Evolutionary conservation across 345 rosid species (phyloP).

Genomic region (Combretum micranthum): DNA sequence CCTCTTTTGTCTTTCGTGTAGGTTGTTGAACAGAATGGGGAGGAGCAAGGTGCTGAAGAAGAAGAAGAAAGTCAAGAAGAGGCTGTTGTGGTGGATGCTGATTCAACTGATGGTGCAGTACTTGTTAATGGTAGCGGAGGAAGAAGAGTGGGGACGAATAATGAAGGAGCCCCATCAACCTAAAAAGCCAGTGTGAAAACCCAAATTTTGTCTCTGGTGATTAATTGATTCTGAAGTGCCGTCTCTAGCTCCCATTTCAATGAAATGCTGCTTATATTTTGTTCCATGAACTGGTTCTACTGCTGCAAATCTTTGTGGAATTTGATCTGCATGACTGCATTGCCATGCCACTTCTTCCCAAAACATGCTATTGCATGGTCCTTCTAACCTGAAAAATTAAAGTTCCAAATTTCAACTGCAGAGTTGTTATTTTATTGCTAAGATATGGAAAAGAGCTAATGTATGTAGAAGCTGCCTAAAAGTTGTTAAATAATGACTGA

Average conservation of each 20-base stretch:
- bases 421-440: too few relatives aligned
- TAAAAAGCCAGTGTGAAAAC: constrained; percentile 76
- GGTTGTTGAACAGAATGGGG: constrained; percentile 56
- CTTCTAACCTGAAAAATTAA: too few relatives aligned
- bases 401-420: too few relatives aligned
- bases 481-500: too few relatives aligned
- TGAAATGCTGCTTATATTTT: constrained; percentile 15
- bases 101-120: constrained; percentile 84
- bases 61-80: constrained; percentile 78
- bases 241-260: constrained; percentile 43
- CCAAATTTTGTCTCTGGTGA: constrained; percentile 95
- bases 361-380: too few relatives aligned
- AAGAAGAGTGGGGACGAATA: constrained; percentile 99
- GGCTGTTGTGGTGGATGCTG: constrained; percentile 69
- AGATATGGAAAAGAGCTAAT: too few relatives aligned
- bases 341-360: too few relatives aligned
- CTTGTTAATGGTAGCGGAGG: constrained; percentile 87
- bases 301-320: too few relatives aligned
- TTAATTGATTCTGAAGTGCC: constrained; percentile 69
- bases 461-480: too few relatives aligned
- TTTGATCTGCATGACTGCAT: too few relatives aligned
- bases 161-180: constrained; percentile 95
- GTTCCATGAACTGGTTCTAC: neutral
- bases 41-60: constrained; percentile 42
- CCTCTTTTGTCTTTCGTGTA: constrained; percentile 6